A percentile compares a stretch with the other conserved stretches of the same genome.
Evolutionary conservation across 208 protist genomes (phyloP).

Genomic region (Wallacemonas collosoma): DNA sequence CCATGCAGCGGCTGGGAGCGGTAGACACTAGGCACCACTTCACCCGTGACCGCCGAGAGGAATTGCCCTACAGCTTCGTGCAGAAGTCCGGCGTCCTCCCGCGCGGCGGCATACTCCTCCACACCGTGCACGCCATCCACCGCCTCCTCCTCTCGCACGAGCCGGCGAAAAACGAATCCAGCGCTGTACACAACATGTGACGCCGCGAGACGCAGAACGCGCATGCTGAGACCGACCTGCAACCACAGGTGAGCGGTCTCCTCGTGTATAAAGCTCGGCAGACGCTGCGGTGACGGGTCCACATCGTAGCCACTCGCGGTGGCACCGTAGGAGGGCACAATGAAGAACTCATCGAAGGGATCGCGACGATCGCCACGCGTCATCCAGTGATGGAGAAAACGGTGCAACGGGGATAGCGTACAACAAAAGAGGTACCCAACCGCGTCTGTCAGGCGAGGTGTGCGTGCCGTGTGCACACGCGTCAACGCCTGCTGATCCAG

Average conservation of each 20-base stretch:
- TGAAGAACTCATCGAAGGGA: slow-evolving; percentile 87
- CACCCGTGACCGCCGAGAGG: not conserved
- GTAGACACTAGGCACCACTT: not conserved
- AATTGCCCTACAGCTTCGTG: slow-evolving; percentile 21
- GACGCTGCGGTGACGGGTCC: slow-evolving; percentile 57
- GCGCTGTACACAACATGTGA: slow-evolving; percentile 48
- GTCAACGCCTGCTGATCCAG: not conserved
- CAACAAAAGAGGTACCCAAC: slow-evolving; percentile 56
- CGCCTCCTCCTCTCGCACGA: not conserved
- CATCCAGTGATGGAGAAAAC: slow-evolving; percentile 70
- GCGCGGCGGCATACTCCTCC: slow-evolving; percentile 16
- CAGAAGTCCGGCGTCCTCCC: slow-evolving; percentile 25
- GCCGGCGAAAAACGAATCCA: slow-evolving; percentile 16
- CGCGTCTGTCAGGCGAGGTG: slow-evolving; percentile 39
- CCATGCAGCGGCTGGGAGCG: not conserved
- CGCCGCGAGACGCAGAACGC: slow-evolving; percentile 64
- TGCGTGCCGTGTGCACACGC: not conserved
- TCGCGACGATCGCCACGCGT: slow-evolving; percentile 55
- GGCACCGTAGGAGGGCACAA: slow-evolving; percentile 65
- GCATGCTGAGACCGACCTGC: slow-evolving; percentile 71
- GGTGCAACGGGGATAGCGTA: slow-evolving; percentile 56
- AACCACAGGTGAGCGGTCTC: slow-evolving; percentile 55
- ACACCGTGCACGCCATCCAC: slow-evolving; percentile 19
- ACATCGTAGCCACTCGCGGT: slow-evolving; percentile 65
- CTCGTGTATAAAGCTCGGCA: slow-evolving; percentile 68